phyloP scores from a whole-genome alignment of 1,284 basidiomycete genomes.

The Trametes pubescens region DNA sequence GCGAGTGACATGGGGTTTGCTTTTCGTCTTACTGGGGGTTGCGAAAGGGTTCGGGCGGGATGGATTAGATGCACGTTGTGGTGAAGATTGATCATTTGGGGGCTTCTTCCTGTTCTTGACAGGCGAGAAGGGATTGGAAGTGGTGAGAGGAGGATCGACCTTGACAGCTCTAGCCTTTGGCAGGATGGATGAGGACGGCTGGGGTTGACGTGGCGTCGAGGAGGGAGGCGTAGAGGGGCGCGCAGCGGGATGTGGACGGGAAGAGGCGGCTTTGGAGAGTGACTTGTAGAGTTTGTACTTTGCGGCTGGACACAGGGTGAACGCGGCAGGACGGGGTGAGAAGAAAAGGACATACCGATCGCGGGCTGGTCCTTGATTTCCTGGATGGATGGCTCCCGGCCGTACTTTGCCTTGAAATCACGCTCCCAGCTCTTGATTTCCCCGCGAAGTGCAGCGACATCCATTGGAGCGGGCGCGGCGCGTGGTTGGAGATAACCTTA shows the following conservation, averaged over 20 bases:
- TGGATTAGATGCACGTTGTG: slow-evolving; percentile 33
- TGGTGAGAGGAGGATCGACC: slow-evolving; percentile 55
- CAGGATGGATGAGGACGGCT: slow-evolving; percentile 47
- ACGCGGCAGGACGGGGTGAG: slow-evolving; percentile 31
- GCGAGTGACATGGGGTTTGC: slow-evolving; percentile 35
- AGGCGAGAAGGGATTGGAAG: slow-evolving; percentile 82
- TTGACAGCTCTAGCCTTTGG: slow-evolving; percentile 59
- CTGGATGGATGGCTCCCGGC: slow-evolving; percentile 73
- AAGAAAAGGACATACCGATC: slow-evolving; percentile 65
- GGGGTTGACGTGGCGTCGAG: slow-evolving; percentile 43
- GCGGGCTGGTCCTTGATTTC: slow-evolving; percentile 77
- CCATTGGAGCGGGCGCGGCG: slow-evolving; percentile 43
- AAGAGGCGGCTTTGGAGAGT: slow-evolving; percentile 59
- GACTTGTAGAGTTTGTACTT: slow-evolving; percentile 88
- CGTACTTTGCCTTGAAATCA: slow-evolving; percentile 68
- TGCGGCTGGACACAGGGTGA: slow-evolving; percentile 58
- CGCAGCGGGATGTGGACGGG: slow-evolving; percentile 29
- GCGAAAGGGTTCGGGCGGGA: slow-evolving; percentile 57
- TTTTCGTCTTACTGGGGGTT: slow-evolving; percentile 58
- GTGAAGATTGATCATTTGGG: slow-evolving; percentile 22
- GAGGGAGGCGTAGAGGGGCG: slow-evolving; percentile 47
- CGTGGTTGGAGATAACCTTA: background rate
- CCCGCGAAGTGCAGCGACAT: slow-evolving; percentile 64
- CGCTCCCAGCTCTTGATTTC: slow-evolving; percentile 89
- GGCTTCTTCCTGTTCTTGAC: slow-evolving; percentile 58